phyloP scores from a whole-genome alignment of 1,284 basidiomycete species.

The Pseudozyma thailandica region DNA sequence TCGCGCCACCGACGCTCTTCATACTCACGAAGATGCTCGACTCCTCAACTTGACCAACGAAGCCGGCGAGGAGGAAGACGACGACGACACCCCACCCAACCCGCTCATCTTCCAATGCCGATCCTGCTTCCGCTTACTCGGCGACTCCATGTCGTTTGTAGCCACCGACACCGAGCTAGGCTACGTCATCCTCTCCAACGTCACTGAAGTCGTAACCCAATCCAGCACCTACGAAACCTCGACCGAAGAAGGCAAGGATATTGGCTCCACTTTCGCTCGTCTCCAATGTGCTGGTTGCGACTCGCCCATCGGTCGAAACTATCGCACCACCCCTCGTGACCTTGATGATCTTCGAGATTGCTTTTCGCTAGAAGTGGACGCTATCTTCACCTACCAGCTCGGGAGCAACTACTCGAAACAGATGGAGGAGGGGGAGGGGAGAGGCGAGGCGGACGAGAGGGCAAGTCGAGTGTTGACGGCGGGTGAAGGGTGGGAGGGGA shows the following conservation, averaged over 20 bases:
- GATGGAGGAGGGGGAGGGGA: slow-evolving; percentile 5
- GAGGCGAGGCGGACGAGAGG: background rate
- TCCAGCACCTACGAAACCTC: slow-evolving; percentile 27
- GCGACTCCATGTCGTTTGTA: slow-evolving; percentile 49
- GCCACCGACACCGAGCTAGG: slow-evolving; percentile 45
- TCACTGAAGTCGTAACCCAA: slow-evolving; percentile 35
- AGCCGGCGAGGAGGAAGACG: slow-evolving; percentile 6
- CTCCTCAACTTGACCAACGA: background rate
- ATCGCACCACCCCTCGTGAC: slow-evolving; percentile 44
- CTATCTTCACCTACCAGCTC: slow-evolving; percentile 29
- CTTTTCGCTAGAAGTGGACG: slow-evolving; percentile 42
- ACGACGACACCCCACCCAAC: slow-evolving; percentile 10
- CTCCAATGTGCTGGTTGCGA: slow-evolving; percentile 44
- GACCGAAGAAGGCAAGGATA: slow-evolving; percentile 34
- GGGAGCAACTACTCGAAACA: slow-evolving; percentile 26
- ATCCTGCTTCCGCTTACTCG: slow-evolving; percentile 40
- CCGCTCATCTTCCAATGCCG: slow-evolving; percentile 54
- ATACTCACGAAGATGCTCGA: background rate
- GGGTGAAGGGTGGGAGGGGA: slow-evolving; percentile 6
- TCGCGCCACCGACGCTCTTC: background rate
- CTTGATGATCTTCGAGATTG: slow-evolving; percentile 48
- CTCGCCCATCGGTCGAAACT: slow-evolving; percentile 37
- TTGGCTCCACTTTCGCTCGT: slow-evolving; percentile 39
- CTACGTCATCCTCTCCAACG: slow-evolving; percentile 49
- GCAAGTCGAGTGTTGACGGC: background rate